Evolutionary conservation across 805 yeast genomes (phyloP).

Genomic region (Candida easanensis): DNA sequence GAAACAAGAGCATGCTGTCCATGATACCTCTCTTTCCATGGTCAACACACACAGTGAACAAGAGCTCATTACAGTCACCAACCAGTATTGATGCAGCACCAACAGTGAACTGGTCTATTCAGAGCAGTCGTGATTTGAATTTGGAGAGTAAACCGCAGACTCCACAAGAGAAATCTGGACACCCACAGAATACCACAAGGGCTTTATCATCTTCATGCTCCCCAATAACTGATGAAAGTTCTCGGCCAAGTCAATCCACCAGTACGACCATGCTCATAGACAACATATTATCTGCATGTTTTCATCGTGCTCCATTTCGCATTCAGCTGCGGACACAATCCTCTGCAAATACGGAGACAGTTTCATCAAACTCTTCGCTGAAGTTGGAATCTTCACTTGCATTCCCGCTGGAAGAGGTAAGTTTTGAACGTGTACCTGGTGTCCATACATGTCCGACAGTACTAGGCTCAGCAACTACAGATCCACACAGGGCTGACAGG

Average conservation of each 20-base stretch:
- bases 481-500: background rate
- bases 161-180: background rate
- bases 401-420: background rate
- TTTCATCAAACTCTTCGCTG: background rate
- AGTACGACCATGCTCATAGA: too few species aligned
- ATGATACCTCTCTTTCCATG: slow-evolving; percentile 2
- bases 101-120: slow-evolving; percentile 6
- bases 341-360: background rate
- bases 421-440: slow-evolving; percentile 1
- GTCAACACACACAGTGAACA: background rate
- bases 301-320: too few species aligned
- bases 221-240: too few species aligned
- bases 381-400: background rate
- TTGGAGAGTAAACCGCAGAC: background rate
- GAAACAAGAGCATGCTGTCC: background rate
- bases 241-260: too few species aligned
- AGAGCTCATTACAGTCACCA: background rate
- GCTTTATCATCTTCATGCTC: too few species aligned
- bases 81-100: background rate
- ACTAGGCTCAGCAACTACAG: background rate
- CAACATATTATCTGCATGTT: too few species aligned
- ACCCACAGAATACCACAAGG: too few species aligned
- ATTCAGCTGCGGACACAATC: too few species aligned
- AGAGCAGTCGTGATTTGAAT: slow-evolving; percentile 10
- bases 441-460: slow-evolving; percentile 1